Conservation (phyloP, 345 rosid genomes). For the Euphorbia tirucalli region DNA sequence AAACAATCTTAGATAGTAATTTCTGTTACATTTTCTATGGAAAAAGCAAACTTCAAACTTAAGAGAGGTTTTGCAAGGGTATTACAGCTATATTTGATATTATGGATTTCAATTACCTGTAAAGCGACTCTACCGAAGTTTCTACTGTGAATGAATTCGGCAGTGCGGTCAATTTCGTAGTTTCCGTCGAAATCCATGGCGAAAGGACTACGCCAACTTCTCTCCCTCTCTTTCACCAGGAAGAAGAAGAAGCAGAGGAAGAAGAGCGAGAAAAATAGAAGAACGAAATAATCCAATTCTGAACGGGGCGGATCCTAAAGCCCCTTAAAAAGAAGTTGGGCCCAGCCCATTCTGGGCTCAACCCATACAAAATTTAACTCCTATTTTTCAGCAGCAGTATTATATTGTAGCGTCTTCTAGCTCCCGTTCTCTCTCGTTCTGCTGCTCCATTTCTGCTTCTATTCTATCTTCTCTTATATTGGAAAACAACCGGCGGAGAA, state of each 20-base stretch:
- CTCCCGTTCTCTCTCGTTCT: too few relatives aligned
- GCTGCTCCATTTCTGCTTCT: neutral
- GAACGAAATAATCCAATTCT: slow-evolving; percentile 13
- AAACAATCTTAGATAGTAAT: neutral
- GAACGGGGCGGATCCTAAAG: neutral
- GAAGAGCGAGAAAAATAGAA: neutral
- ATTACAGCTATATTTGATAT: neutral
- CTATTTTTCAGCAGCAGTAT: neutral
- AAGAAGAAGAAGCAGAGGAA: too few relatives aligned
- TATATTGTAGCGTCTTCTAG: neutral
- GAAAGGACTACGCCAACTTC: neutral
- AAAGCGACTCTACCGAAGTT: slow-evolving; percentile 67
- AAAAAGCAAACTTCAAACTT: slow-evolving; percentile 3
- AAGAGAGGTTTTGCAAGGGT: slow-evolving; percentile 5
- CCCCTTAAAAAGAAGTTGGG: neutral
- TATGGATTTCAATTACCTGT: slow-evolving; percentile 46
- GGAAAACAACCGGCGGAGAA: neutral
- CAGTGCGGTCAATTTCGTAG: slow-evolving; percentile 53
- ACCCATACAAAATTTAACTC: neutral
- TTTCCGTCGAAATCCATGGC: slow-evolving; percentile 53
- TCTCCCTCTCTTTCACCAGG: neutral
- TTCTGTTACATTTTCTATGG: neutral
- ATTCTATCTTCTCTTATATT: neutral
- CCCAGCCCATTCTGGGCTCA: neutral
- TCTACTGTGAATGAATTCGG: slow-evolving; percentile 55